These are phyloP conservation scores for Phytophthora vignae DNA, from an alignment of 352 stramenopile species.

Conservation along the genomic window DNA sequence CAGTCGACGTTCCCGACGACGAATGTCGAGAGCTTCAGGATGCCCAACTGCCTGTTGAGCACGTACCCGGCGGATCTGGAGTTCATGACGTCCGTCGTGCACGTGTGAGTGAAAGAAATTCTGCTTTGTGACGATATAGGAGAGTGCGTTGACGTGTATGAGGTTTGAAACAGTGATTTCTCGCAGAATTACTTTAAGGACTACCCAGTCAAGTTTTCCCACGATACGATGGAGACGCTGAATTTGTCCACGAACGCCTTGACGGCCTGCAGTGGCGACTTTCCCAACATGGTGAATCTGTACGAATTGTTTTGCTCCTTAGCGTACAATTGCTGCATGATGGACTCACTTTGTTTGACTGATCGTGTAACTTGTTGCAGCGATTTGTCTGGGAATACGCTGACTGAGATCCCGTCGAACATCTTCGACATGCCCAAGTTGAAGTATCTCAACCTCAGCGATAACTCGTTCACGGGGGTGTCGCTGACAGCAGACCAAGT, in stretches of 20 bases:
- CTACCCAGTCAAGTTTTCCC: conserved; percentile 59
- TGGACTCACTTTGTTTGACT: not conserved
- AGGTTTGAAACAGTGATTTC: conserved; percentile 47
- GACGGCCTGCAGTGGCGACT: conserved; percentile 52
- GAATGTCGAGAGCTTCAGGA: conserved; percentile 51
- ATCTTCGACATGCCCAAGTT: conserved; percentile 62
- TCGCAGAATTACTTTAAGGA: conserved; percentile 69
- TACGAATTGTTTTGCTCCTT: conserved; percentile 30
- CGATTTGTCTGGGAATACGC: conserved; percentile 59
- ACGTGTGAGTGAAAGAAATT: conserved; percentile 48
- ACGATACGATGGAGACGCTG: conserved; percentile 47
- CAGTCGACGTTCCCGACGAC: conserved; percentile 61
- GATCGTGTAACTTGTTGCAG: conserved; percentile 22
- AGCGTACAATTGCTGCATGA: not conserved
- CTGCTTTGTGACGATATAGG: no score
- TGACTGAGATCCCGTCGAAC: conserved; percentile 49
- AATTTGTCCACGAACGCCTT: conserved; percentile 71
- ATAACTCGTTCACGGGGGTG: conserved; percentile 60
- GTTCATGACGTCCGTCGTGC: conserved; percentile 53
- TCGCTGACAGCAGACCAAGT: conserved; percentile 49
- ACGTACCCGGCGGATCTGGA: conserved; percentile 61
- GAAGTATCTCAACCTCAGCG: conserved; percentile 47
- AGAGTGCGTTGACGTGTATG: not conserved
- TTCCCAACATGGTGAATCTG: conserved; percentile 59
- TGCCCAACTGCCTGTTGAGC: conserved; percentile 66